These are phyloP conservation scores for Ananas comosus DNA, from an alignment of 176 grass and related monocot genomes.

Conservation along the genomic window DNA sequence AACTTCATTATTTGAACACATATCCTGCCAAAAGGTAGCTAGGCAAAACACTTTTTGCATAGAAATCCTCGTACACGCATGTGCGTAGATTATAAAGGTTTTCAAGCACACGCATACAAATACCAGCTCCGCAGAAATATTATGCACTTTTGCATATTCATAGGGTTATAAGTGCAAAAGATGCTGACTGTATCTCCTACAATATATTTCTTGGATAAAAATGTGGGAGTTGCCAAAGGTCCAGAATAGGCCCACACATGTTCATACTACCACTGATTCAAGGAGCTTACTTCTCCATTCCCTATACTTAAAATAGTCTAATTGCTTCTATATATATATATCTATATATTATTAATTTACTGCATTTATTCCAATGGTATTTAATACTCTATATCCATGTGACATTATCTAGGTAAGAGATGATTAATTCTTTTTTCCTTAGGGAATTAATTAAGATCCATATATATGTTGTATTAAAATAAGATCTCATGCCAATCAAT, in stretches of 20 bases:
- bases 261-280: not conserved
- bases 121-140: not conserved
- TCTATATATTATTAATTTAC: not conserved
- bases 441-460: too few relatives aligned
- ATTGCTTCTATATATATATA: not conserved
- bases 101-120: not conserved
- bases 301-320: constrained; percentile 8
- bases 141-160: too few relatives aligned
- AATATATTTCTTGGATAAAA: constrained; percentile 8
- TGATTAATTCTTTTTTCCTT: too few relatives aligned
- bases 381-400: not conserved
- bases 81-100: too few relatives aligned
- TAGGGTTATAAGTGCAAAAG: too few relatives aligned
- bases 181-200: constrained; percentile 8
- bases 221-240: constrained; percentile 26
- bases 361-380: not conserved
- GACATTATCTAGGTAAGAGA: not conserved
- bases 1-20: too few relatives aligned
- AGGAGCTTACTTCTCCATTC: constrained; percentile 2
- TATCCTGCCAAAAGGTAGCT: too few relatives aligned
- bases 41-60: too few relatives aligned
- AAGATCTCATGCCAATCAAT: too few relatives aligned
- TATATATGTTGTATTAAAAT: too few relatives aligned
- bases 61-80: too few relatives aligned
- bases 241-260: constrained; percentile 5